These are phyloP conservation scores for Platismatia glauca DNA, from an alignment of 495 filamentous ascomycete species.

Conservation along the genomic window DNA sequence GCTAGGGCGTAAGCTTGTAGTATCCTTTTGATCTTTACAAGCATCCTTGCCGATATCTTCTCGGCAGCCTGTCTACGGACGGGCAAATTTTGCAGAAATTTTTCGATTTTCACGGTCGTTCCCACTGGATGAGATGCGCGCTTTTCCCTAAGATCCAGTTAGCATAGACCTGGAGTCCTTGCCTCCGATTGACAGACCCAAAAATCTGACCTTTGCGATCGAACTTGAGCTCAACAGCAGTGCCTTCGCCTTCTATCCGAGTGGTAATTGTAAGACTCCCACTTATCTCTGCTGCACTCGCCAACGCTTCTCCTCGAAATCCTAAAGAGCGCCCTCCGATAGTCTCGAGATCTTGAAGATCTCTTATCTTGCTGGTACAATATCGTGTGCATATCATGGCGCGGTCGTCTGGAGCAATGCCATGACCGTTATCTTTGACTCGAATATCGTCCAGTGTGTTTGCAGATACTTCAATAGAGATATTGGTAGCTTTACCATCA, in stretches of 20 bases:
- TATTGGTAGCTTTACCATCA: slow-evolving; percentile 66
- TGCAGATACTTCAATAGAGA: slow-evolving; percentile 62
- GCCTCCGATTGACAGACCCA: slow-evolving; percentile 28
- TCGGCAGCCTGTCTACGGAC: slow-evolving; percentile 61
- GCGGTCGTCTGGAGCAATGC: slow-evolving; percentile 66
- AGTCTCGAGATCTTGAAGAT: slow-evolving; percentile 57
- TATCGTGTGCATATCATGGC: slow-evolving; percentile 56
- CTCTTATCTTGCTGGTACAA: slow-evolving; percentile 79
- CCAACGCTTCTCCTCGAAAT: slow-evolving; percentile 82
- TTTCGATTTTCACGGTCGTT: slow-evolving; percentile 61
- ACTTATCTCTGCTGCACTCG: slow-evolving; percentile 64
- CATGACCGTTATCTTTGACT: slow-evolving; percentile 82
- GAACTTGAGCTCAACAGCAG: slow-evolving; percentile 47
- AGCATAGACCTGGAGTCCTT: not conserved
- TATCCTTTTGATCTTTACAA: slow-evolving; percentile 56
- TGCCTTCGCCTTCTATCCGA: slow-evolving; percentile 57
- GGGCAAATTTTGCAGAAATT: slow-evolving; percentile 62
- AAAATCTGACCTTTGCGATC: slow-evolving; percentile 42
- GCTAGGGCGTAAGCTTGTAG: slow-evolving; percentile 71
- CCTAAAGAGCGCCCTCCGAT: slow-evolving; percentile 64
- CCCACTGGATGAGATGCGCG: slow-evolving; percentile 60
- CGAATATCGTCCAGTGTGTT: slow-evolving; percentile 79
- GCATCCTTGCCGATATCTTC: slow-evolving; percentile 52
- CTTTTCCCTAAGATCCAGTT: slow-evolving; percentile 29
- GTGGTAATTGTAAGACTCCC: slow-evolving; percentile 60